These are phyloP conservation scores for maize (Zea mays) DNA, from an alignment of 176 grass and related monocot genomes.

Conservation along the genomic window DNA sequence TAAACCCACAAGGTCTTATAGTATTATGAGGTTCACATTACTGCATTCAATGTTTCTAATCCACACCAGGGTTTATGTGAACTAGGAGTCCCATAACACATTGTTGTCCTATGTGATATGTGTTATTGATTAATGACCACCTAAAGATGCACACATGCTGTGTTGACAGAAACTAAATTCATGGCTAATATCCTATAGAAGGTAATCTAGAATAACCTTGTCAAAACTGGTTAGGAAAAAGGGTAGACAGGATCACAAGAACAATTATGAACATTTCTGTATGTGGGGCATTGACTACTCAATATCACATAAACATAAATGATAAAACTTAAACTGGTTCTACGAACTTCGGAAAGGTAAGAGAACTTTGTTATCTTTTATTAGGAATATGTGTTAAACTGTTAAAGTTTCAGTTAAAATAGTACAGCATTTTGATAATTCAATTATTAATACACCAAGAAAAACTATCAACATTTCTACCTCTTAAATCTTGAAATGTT, in stretches of 20 bases:
- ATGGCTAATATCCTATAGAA: background rate
- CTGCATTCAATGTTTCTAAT: conserved; percentile 1
- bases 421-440: background rate
- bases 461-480: background rate
- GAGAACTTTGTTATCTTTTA: background rate
- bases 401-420: background rate
- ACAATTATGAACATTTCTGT: background rate
- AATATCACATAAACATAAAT: background rate
- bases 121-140: background rate
- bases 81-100: background rate
- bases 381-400: background rate
- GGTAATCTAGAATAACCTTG: background rate
- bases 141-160: background rate
- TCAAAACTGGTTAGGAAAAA: background rate
- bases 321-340: background rate
- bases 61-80: background rate
- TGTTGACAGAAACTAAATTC: background rate
- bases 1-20: background rate
- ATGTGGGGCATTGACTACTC: background rate
- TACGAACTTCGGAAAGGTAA: background rate
- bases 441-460: background rate
- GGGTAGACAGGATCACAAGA: background rate
- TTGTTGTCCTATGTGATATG: background rate
- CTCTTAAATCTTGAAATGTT: background rate
- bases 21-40: background rate